Evolutionary conservation across 192 early-diverging fungal species (phyloP).

Genomic region (Podila verticillata): DNA sequence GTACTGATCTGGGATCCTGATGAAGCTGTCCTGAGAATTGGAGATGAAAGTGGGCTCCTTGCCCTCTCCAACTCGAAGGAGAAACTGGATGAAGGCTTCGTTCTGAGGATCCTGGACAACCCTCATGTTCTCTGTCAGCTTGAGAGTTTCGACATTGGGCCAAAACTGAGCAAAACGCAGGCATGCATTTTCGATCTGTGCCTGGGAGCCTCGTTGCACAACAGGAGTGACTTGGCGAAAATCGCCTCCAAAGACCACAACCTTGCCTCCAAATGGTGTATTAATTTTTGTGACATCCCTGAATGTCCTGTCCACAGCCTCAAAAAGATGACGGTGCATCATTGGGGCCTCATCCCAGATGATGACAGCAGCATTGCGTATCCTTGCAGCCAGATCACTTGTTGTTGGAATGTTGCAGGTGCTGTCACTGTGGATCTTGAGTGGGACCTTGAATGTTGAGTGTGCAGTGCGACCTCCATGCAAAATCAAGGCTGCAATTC

Average conservation of each 20-base stretch:
- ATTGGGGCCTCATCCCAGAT: conserved; percentile 55
- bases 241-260: conserved; percentile 37
- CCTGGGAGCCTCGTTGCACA: conserved; percentile 10
- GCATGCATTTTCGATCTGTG: conserved; percentile 22
- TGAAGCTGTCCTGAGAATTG: neutral
- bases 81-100: conserved; percentile 8
- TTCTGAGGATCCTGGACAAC: neutral
- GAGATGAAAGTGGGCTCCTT: conserved; percentile 6
- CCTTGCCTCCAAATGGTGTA: conserved; percentile 14
- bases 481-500: conserved; percentile 39
- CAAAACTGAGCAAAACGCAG: conserved; percentile 26
- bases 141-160: conserved; percentile 11
- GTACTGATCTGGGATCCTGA: conserved; percentile 10
- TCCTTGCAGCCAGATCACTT: neutral
- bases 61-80: conserved; percentile 23
- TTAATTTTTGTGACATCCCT: conserved; percentile 15
- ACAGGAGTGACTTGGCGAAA: conserved; percentile 43
- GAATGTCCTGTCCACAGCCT: conserved; percentile 21
- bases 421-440: conserved; percentile 4
- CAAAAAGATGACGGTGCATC: conserved; percentile 13
- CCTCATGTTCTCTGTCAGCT: conserved; percentile 32
- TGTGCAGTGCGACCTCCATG: conserved; percentile 36
- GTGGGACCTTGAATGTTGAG: conserved; percentile 45
- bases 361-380: conserved; percentile 9
- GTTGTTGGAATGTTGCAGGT: conserved; percentile 15